Evolutionary conservation across 2,329 filamentous ascomycete genomes (phyloP).

Genomic region (Cordyceps cicadae): DNA sequence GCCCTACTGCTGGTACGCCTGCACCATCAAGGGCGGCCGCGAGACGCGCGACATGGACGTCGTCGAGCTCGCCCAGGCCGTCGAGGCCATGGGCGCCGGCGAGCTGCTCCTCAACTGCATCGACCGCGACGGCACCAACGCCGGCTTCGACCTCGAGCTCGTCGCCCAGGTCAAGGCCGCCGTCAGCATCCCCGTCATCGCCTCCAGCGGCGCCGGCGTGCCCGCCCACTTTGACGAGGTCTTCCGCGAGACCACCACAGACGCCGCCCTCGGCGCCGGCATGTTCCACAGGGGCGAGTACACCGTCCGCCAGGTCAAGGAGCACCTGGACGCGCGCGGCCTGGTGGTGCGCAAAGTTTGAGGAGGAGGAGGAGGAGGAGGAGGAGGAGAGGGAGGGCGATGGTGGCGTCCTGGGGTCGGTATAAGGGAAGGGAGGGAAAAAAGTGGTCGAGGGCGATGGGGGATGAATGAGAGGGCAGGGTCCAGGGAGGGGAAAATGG

Average conservation of each 20-base stretch:
- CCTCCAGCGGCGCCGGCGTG: conserved; percentile 82
- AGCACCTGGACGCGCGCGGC: conserved; percentile 62
- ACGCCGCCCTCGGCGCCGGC: conserved; percentile 88
- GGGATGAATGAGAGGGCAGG: not conserved
- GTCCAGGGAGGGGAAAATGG: not conserved
- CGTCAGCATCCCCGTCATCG: conserved; percentile 88
- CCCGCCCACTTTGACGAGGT: conserved; percentile 87
- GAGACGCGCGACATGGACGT: conserved; percentile 94
- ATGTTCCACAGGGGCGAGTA: conserved; percentile 98
- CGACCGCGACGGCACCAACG: conserved; percentile 90
- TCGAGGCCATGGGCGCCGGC: conserved; percentile 91
- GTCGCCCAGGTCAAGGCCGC: conserved; percentile 81
- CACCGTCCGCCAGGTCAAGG: conserved; percentile 89
- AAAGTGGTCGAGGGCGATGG: not conserved
- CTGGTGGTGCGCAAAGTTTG: conserved; percentile 73
- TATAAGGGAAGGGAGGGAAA: conserved; percentile 8
- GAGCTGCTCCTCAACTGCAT: conserved; percentile 97
- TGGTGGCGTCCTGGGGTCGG: conserved; percentile 19
- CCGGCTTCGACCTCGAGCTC: conserved; percentile 88
- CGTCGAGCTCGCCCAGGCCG: conserved; percentile 74
- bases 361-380: conserved; percentile 73
- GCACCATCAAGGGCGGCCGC: conserved; percentile 90
- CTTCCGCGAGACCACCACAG: conserved; percentile 74
- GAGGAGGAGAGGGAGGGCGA: conserved; percentile 57
- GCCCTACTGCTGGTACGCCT: conserved; percentile 88